Evolutionary conservation across 2,329 filamentous ascomycete genomes (phyloP).

Genomic region (Aureobasidium sp.): DNA sequence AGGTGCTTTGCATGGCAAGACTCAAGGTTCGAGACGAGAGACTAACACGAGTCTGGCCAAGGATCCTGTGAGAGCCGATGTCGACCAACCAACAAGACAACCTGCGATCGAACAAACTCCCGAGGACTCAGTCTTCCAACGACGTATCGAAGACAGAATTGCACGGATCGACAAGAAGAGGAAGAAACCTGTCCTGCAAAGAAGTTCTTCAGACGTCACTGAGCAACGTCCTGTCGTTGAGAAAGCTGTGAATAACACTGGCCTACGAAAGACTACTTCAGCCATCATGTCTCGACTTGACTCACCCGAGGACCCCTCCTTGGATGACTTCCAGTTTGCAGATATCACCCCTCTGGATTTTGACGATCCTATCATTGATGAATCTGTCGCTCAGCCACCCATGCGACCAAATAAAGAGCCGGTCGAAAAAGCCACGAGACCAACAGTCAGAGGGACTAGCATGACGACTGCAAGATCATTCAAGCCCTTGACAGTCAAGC

Average conservation of each 20-base stretch:
- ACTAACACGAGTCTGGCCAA: not conserved
- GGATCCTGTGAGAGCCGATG: not conserved
- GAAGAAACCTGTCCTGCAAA: not conserved
- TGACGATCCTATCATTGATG: not conserved
- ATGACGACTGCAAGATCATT: conserved; percentile 25
- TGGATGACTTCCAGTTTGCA: not conserved
- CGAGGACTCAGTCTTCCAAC: conserved; percentile 18
- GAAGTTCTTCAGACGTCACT: conserved; percentile 13
- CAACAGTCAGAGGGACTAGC: not conserved
- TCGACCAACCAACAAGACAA: not conserved
- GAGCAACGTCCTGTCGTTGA: not conserved
- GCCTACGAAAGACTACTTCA: not conserved
- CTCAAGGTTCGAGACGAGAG: not conserved
- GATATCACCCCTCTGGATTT: not conserved
- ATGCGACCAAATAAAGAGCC: not conserved
- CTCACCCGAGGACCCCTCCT: conserved; percentile 14
- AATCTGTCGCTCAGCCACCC: not conserved
- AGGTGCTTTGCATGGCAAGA: not conserved
- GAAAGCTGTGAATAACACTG: not conserved
- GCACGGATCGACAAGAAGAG: conserved; percentile 25
- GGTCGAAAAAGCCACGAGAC: not conserved
- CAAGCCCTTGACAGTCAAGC: conserved; percentile 22
- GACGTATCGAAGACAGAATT: conserved; percentile 25
- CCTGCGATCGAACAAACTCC: not conserved
- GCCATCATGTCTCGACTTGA: not conserved